phyloP scores from a whole-genome alignment of 106 monocot genomes.

The Vanilla planifolia region DNA sequence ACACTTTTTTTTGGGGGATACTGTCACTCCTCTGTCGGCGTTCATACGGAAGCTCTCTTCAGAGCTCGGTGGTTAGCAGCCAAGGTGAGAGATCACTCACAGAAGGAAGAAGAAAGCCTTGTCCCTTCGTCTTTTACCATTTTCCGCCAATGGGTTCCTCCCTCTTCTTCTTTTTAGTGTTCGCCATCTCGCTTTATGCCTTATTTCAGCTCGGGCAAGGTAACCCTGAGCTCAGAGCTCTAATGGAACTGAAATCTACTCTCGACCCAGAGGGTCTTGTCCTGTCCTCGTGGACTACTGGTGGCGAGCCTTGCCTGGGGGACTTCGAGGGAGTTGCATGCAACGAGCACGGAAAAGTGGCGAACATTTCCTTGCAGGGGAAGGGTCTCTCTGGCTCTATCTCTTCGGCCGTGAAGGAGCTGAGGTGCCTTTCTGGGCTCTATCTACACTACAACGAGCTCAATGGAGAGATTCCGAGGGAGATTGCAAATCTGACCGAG shows the following conservation, averaged over 20 bases:
- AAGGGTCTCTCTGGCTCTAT: slow-evolving; percentile 56
- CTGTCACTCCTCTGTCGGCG: too few species aligned
- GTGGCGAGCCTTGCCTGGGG: slow-evolving; percentile 49
- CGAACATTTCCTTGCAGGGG: slow-evolving; percentile 79
- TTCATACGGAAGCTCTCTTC: too few species aligned
- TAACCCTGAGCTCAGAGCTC: slow-evolving; percentile 36
- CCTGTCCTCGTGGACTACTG: slow-evolving; percentile 59
- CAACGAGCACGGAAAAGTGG: slow-evolving; percentile 57
- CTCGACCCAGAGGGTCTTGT: slow-evolving; percentile 47
- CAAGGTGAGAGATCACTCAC: too few species aligned
- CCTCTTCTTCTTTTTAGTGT: not conserved
- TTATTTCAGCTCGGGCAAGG: not conserved
- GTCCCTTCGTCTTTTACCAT: not conserved
- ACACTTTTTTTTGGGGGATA: too few species aligned
- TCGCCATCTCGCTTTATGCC: not conserved
- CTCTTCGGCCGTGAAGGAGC: slow-evolving; percentile 33
- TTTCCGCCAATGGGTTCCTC: slow-evolving; percentile 10
- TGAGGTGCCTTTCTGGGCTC: slow-evolving; percentile 40
- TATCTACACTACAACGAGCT: slow-evolving; percentile 63
- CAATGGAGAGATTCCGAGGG: slow-evolving; percentile 49
- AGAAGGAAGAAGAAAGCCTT: not conserved
- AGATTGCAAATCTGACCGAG: slow-evolving; percentile 52
- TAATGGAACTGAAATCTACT: slow-evolving; percentile 58
- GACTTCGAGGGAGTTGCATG: slow-evolving; percentile 78
- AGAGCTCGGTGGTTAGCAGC: too few species aligned